Base-by-base conservation (phyloP, 2,329 filamentous ascomycete species). In the Hypomyces perniciosus region DNA sequence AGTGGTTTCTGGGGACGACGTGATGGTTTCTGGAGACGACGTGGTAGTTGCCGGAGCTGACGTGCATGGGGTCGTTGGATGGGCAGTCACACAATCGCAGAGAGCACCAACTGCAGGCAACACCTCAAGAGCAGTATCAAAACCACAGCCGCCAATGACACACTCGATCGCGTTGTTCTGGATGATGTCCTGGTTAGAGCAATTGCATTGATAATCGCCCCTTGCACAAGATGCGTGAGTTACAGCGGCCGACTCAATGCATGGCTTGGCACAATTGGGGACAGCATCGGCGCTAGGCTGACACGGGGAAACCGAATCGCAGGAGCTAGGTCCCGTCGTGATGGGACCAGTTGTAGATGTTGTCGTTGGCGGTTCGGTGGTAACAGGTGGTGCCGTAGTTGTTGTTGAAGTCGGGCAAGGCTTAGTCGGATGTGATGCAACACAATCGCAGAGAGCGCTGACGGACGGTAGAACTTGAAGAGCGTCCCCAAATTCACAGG, bases 361-460 rank as follows among this genome's bases (percentile, higher is more conserved):
- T 2, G 52, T 20, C 2, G 52, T 46, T 3, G 37, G 26, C 39
- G 41, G 13, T 30, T 33, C 26, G 2, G 51, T 48, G 1, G 45
- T 48, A 20, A 38, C 40, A 10, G 20, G n/a, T 1, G 48, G 48
- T 29, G 38, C 35, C 1, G 45, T 29, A 29, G 48, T 42, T n/a
- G 54, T 52, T 4, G 45, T 39, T 6, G 48, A 20, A 8, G 46
- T 3, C 3, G 48, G 42, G 49, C 61, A 63, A 37, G 56, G 53
- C 8, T 51, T 56, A 8, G 56, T 57, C 4, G 61, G 61, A 48
- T 47, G 59, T 6, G 57, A 57, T 0, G 54, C 50, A 6, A 62
- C 62, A 44, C 62, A 64, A 4, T 28, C 6, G 49, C 62, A 64
- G 9, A 64, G 44, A 10, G 57, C 54, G 10, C 46, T 34, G 2